A percentile compares a stretch with the other conserved stretches of the same genome.
Evolutionary conservation across 495 filamentous ascomycete species (phyloP).

Genomic region (Aspergillus haitiensis): DNA sequence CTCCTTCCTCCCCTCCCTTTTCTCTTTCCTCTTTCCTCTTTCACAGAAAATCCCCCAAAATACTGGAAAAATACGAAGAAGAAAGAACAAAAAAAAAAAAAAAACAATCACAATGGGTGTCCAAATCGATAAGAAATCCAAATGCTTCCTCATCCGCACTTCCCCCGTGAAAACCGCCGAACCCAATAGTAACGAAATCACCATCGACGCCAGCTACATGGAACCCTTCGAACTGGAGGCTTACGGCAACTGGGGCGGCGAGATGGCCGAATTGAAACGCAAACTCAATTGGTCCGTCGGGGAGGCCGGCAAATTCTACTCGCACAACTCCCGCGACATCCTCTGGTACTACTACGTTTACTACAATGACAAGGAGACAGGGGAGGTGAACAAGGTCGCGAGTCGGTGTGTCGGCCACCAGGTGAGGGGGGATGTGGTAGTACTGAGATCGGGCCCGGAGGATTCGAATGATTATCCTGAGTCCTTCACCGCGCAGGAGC

Average conservation of each 20-base stretch:
- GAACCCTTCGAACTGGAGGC: constrained; percentile 4
- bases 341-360: constrained; percentile 16
- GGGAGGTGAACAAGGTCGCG: constrained; percentile 4
- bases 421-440: constrained; percentile 11
- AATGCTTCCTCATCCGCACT: constrained; percentile 13
- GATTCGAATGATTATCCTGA: constrained; percentile 2
- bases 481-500: not conserved
- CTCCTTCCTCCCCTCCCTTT: not conserved
- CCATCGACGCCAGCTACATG: constrained; percentile 12
- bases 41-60: not conserved
- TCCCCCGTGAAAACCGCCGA: not conserved
- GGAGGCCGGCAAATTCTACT: constrained; percentile 14
- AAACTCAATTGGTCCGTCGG: not conserved
- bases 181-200: not conserved
- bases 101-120: not conserved
- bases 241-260: constrained; percentile 5
- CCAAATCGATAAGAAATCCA: not conserved
- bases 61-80: not conserved
- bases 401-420: constrained; percentile 1
- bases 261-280: constrained; percentile 1
- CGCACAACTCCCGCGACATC: not conserved
- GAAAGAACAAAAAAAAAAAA: not conserved
- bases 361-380: not conserved
- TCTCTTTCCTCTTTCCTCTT: not conserved
- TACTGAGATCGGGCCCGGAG: not conserved